Evolutionary conservation across 2,329 filamentous ascomycete species (phyloP).

Genomic region (Aspergillus versicolor): DNA sequence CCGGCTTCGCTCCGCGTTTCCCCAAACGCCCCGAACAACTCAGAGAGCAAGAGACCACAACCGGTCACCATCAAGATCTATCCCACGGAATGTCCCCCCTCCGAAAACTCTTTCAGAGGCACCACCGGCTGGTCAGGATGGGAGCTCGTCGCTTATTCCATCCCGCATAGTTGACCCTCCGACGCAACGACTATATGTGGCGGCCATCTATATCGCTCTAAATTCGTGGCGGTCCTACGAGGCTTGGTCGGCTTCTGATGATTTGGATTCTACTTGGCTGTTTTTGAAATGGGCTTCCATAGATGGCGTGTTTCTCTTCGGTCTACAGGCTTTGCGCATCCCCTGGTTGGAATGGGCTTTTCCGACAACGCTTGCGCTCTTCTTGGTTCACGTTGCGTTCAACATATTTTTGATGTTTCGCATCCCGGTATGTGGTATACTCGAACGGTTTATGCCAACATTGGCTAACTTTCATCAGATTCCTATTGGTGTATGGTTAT

Average conservation of each 20-base stretch:
- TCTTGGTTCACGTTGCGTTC: slow-evolving; percentile 67
- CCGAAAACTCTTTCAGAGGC: slow-evolving; percentile 26
- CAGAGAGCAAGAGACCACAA: slow-evolving; percentile 36
- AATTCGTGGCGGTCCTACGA: slow-evolving; percentile 85
- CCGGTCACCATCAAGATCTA: slow-evolving; percentile 26
- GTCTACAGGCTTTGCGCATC: slow-evolving; percentile 82
- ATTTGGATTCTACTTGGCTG: slow-evolving; percentile 81
- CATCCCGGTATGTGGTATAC: slow-evolving; percentile 62
- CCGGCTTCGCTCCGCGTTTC: slow-evolving; percentile 78
- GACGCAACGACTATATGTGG: slow-evolving; percentile 83
- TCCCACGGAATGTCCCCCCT: slow-evolving; percentile 23
- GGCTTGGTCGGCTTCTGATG: slow-evolving; percentile 75
- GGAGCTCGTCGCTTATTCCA: slow-evolving; percentile 68
- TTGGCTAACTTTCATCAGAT: slow-evolving; percentile 48
- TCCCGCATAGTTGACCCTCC: slow-evolving; percentile 81
- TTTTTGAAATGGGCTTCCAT: slow-evolving; percentile 93
- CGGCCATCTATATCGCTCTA: slow-evolving; percentile 73
- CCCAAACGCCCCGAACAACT: slow-evolving; percentile 65
- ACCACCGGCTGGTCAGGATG: slow-evolving; percentile 20
- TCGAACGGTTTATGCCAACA: slow-evolving; percentile 6
- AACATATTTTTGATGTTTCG: slow-evolving; percentile 93
- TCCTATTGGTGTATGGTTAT: slow-evolving; percentile 70
- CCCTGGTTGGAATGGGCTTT: slow-evolving; percentile 95
- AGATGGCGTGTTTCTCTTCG: slow-evolving; percentile 83
- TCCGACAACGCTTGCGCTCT: slow-evolving; percentile 67